Evolutionary conservation across 441 rosid genomes (phyloP).

Genomic region (Mallotus repandus): DNA sequence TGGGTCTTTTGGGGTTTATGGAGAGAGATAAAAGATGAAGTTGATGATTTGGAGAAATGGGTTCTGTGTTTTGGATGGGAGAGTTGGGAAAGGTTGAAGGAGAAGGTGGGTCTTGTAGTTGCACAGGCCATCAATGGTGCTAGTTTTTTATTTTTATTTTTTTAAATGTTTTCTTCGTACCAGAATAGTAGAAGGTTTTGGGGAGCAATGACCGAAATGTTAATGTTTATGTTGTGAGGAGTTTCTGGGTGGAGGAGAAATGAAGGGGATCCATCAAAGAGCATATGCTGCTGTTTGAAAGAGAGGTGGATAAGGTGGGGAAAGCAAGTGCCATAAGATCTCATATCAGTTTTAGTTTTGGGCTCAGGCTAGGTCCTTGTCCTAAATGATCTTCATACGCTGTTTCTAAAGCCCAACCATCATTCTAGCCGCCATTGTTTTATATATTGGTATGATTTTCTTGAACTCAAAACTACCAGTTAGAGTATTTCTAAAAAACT

Average conservation of each 20-base stretch:
- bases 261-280: constrained; percentile 33
- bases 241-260: constrained; percentile 42
- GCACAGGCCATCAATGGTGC: constrained; percentile 38
- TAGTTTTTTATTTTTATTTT: background rate
- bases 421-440: no score
- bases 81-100: constrained; percentile 44
- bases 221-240: background rate
- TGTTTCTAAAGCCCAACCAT: constrained; percentile 3
- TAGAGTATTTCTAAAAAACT: no score
- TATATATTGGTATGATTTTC: no score
- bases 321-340: background rate
- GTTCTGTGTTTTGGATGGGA: constrained; percentile 31
- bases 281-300: constrained; percentile 25
- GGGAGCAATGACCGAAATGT: no score
- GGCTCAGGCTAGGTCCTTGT: background rate
- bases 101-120: constrained; percentile 51
- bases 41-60: constrained; percentile 31
- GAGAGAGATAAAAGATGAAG: constrained; percentile 25
- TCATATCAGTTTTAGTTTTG: background rate
- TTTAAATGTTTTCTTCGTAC: no score
- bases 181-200: no score
- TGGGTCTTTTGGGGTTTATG: constrained; percentile 22
- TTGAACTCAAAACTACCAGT: no score
- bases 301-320: constrained; percentile 42
- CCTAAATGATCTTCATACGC: no score